phyloP scores from a whole-genome alignment of 2,329 filamentous ascomycete species.

The Sarocladiaceae sp. region DNA sequence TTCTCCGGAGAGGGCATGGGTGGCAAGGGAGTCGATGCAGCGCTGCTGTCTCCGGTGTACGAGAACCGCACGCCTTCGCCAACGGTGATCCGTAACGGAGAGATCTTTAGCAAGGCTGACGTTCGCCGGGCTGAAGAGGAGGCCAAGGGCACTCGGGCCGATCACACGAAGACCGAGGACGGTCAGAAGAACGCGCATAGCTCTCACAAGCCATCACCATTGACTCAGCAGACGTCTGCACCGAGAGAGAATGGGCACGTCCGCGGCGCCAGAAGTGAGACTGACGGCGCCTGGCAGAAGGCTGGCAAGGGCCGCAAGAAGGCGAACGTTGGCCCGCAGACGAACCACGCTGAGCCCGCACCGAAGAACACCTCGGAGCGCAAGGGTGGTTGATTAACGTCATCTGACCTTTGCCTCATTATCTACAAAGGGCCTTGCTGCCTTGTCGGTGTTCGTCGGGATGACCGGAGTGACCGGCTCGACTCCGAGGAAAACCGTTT shows the following conservation, averaged over 20 bases:
- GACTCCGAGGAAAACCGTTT: no score
- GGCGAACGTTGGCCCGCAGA: conserved; percentile 28
- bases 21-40: conserved; percentile 32
- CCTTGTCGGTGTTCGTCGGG: no score
- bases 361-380: conserved; percentile 58
- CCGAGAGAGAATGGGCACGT: conserved; percentile 49
- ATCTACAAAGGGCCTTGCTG: no score
- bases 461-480: no score
- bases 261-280: conserved; percentile 51
- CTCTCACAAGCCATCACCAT: conserved; percentile 3
- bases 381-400: conserved; percentile 51
- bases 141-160: conserved; percentile 10
- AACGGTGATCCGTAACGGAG: conserved; percentile 51
- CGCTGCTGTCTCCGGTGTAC: conserved; percentile 67
- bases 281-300: conserved; percentile 55
- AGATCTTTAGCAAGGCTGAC: conserved; percentile 28
- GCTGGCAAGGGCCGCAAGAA: conserved; percentile 47
- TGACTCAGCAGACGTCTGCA: conserved; percentile 30
- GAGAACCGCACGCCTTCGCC: conserved; percentile 71
- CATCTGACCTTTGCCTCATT: neutral
- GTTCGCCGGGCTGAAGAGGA: conserved; percentile 14
- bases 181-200: conserved; percentile 18
- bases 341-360: conserved; percentile 43
- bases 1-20: conserved; percentile 39
- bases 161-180: conserved; percentile 19